Evolutionary conservation across 2,329 filamentous ascomycete genomes (phyloP).

Genomic region (Phialophora expanda): DNA sequence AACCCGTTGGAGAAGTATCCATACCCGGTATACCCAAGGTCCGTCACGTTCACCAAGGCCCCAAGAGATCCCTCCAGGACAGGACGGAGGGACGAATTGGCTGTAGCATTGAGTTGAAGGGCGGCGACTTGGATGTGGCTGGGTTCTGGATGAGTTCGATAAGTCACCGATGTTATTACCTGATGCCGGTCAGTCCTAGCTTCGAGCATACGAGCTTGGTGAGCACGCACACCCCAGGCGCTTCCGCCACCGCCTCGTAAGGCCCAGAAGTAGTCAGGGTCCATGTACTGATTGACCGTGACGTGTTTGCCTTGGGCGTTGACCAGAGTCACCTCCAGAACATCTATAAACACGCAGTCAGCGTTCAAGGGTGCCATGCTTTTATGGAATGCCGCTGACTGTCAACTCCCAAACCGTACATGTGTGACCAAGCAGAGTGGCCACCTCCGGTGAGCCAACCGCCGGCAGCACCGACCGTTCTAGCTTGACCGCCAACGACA

Average conservation of each 20-base stretch:
- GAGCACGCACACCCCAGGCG: conserved; percentile 39
- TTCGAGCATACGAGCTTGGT: background rate
- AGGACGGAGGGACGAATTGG: conserved; percentile 33
- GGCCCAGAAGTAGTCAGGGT: conserved; percentile 42
- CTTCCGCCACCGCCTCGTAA: conserved; percentile 41
- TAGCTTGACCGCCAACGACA: conserved; percentile 40
- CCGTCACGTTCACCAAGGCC: conserved; percentile 40
- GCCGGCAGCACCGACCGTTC: conserved; percentile 41
- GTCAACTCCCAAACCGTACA: conserved; percentile 42
- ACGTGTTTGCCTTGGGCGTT: conserved; percentile 34
- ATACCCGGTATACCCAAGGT: conserved; percentile 44
- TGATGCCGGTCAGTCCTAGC: conserved; percentile 11
- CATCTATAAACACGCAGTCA: conserved; percentile 27
- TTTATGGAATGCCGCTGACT: conserved; percentile 28
- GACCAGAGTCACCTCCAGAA: conserved; percentile 39
- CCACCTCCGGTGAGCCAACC: conserved; percentile 42
- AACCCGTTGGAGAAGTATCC: conserved; percentile 37
- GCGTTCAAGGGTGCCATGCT: background rate
- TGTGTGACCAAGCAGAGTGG: conserved; percentile 40
- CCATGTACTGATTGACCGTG: conserved; percentile 40
- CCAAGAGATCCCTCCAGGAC: conserved; percentile 38
- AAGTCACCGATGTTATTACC: conserved; percentile 40
- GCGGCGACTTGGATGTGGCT: conserved; percentile 42
- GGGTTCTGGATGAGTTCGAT: conserved; percentile 41
- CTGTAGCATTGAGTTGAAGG: conserved; percentile 42